phyloP scores from a whole-genome alignment of 371 early-diverging fungal genomes.

The Lichtheimia corymbifera region DNA sequence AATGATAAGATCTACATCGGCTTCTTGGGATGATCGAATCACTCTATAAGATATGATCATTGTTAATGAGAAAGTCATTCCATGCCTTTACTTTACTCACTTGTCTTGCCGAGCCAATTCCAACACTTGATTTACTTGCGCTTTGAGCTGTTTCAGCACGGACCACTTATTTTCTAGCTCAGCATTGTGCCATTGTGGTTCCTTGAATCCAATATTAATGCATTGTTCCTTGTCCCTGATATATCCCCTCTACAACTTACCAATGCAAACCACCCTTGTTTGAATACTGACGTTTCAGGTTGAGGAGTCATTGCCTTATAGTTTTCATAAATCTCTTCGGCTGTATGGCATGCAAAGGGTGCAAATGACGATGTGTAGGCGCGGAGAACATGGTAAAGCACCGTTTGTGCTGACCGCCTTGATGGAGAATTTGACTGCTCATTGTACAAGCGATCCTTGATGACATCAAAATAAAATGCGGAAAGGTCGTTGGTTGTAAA shows the following conservation, averaged over 20 bases:
- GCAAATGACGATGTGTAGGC: conserved; percentile 66
- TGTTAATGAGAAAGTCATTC: background rate
- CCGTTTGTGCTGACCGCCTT: conserved; percentile 71
- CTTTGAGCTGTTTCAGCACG: conserved; percentile 56
- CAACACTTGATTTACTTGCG: conserved; percentile 64
- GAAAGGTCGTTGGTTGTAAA: conserved; percentile 75
- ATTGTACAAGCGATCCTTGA: conserved; percentile 85
- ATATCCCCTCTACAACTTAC: conserved; percentile 20
- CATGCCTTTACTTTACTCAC: conserved; percentile 24
- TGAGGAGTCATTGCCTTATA: conserved; percentile 40
- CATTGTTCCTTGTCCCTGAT: background rate
- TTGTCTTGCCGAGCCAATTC: conserved; percentile 72
- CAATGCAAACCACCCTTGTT: conserved; percentile 59
- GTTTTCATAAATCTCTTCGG: conserved; percentile 79
- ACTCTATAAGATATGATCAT: conserved; percentile 23
- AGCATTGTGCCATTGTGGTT: conserved; percentile 55
- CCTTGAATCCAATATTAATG: conserved; percentile 11
- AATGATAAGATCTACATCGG: conserved; percentile 43
- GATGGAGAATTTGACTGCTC: conserved; percentile 32
- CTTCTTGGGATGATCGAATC: conserved; percentile 62
- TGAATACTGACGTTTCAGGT: conserved; percentile 63
- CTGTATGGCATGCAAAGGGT: conserved; percentile 75
- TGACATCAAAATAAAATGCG: conserved; percentile 81
- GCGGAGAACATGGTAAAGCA: conserved; percentile 67
- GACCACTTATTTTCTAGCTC: conserved; percentile 57